phyloP scores from a whole-genome alignment of 495 filamentous ascomycete species.

The Podospora pseudocomata region DNA sequence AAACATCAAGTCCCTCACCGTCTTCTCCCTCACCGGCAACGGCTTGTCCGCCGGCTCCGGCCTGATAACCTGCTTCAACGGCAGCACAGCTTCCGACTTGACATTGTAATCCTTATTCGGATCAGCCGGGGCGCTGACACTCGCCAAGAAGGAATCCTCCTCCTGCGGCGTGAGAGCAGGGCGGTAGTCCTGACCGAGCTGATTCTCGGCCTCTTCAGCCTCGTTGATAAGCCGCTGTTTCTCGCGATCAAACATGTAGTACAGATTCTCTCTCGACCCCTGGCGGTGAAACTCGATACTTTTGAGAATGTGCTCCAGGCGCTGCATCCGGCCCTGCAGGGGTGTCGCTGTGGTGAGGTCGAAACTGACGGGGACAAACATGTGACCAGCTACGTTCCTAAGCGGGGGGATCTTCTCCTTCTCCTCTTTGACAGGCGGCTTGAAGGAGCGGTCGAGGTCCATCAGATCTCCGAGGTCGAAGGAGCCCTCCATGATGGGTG shows the following conservation, averaged over 20 bases:
- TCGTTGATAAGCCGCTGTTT: conserved; percentile 44
- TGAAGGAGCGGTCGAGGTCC: conserved; percentile 30
- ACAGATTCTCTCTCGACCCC: conserved; percentile 41
- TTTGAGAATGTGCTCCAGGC: conserved; percentile 35
- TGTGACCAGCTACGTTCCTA: conserved; percentile 34
- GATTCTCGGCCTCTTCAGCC: conserved; percentile 54
- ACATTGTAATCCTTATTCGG: conserved; percentile 27
- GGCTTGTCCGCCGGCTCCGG: conserved; percentile 4
- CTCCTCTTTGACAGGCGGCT: conserved; percentile 53
- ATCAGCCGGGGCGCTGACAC: conserved; percentile 28
- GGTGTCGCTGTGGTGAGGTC: conserved; percentile 30
- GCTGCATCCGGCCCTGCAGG: conserved; percentile 31
- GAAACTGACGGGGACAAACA: conserved; percentile 42
- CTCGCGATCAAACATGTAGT: conserved; percentile 40
- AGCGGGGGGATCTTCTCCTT: conserved; percentile 30
- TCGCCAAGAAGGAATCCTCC: conserved; percentile 25
- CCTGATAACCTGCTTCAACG: not conserved
- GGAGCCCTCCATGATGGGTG: not conserved
- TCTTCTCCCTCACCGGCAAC: conserved; percentile 21
- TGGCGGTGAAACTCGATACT: conserved; percentile 42
- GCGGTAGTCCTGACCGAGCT: conserved; percentile 45
- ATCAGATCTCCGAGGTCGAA: not conserved
- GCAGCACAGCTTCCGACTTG: conserved; percentile 2
- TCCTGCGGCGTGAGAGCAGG: conserved; percentile 20
- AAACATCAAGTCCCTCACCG: conserved; percentile 21